Base-by-base conservation (phyloP, 2,329 filamentous ascomycete genomes). In the Fusarium cicatricum region DNA sequence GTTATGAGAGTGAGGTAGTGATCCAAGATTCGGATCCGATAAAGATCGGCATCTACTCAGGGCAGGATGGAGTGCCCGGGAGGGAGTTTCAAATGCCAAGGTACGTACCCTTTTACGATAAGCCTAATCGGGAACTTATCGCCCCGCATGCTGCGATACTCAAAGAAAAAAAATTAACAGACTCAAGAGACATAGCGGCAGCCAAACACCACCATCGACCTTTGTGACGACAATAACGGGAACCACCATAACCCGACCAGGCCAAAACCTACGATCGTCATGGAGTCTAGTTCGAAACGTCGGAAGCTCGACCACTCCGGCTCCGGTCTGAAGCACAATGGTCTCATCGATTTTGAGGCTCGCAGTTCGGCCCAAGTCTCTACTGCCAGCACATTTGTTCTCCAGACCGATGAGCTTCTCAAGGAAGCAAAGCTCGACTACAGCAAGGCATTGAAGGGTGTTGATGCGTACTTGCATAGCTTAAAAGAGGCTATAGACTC, bases 321-420 rank as follows among this genome's bases (percentile, higher is more conserved):
- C 50, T 62, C 67, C 31, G 71, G 72, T 39, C 38, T 77, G 34
- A 70, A 70, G 16, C 72, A 75, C 41, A 64, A 71, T 47, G 69
- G 66, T 15, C 72, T 78, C 50, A 76, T 78, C 42, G 71, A 77
- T 54, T 77, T 80, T 45, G 74, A 79, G 58, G 72, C 74, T 41
- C 72, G 70, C 29, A 74, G 69, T 51, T 69, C 78, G 4, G 71
- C 77, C 32, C 73, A 74, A 16, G 68, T 80, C 38, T 75, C 78
- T 28, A 77, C 80, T 9, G 77, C 82, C 14, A 84, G 81, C 69
- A 80, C 82, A 29, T 86, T 87, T 60, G 76, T 85, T 41, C 71
- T 87, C 43, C 82, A 87, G 71, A 83, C 84, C 3, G 82, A 86
- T 39, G 84, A 88, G 70, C 75, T 88, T 15, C 69, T 87, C 55